These are phyloP conservation scores for Candida mattraensis DNA, from an alignment of 805 yeast genomes.

Conservation along the genomic window DNA sequence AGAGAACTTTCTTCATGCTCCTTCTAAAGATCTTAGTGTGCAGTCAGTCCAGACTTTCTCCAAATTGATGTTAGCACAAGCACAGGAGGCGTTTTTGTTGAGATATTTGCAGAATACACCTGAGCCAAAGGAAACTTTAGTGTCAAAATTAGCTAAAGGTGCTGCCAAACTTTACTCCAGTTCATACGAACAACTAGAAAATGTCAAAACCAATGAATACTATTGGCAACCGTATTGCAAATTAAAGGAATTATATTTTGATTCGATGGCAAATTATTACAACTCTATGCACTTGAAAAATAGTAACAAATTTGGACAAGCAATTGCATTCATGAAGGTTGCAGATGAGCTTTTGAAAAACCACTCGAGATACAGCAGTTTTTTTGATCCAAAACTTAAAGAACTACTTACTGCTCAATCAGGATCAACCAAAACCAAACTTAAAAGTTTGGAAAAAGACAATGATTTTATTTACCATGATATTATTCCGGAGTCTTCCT, in stretches of 20 bases:
- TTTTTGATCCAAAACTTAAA: conserved; percentile 28
- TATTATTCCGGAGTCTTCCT: conserved; percentile 57
- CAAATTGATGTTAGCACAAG: conserved; percentile 76
- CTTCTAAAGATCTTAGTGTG: conserved; percentile 72
- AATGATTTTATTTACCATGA: conserved; percentile 91
- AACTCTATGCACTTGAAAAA: conserved; percentile 56
- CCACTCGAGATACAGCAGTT: conserved; percentile 19
- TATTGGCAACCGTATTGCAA: conserved; percentile 53
- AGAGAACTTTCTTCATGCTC: conserved; percentile 86
- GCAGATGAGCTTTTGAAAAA: conserved; percentile 41
- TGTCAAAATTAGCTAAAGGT: conserved; percentile 72
- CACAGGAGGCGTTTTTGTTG: conserved; percentile 79
- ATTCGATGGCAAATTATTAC: conserved; percentile 59
- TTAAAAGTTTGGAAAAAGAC: conserved; percentile 60
- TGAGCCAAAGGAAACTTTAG: conserved; percentile 59
- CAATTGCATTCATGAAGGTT: conserved; percentile 49
- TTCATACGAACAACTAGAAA: conserved; percentile 46
- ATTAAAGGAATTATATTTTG: conserved; percentile 55
- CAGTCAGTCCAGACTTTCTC: conserved; percentile 64
- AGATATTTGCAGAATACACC: conserved; percentile 51
- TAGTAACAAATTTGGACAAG: conserved; percentile 65
- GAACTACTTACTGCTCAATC: conserved; percentile 31
- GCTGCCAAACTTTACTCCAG: conserved; percentile 55
- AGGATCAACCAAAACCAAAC: conserved; percentile 26
- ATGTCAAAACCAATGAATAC: conserved; percentile 28